phyloP scores from a whole-genome alignment of 2,329 filamentous ascomycete genomes.

The Orbilia quercus region DNA sequence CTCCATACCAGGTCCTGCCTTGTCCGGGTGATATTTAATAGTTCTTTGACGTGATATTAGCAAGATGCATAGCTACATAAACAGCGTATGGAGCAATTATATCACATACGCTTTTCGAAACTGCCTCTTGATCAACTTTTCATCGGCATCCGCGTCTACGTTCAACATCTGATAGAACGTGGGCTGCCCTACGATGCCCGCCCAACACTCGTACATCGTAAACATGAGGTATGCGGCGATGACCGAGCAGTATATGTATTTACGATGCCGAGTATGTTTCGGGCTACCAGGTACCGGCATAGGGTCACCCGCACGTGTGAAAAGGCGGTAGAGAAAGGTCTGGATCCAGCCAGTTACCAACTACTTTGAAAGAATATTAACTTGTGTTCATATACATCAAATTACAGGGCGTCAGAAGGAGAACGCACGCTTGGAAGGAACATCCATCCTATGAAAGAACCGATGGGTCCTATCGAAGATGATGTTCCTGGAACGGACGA shows the following conservation, averaged over 20 bases:
- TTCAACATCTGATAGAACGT: conserved; percentile 84
- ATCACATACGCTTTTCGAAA: conserved; percentile 75
- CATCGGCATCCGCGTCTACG: conserved; percentile 75
- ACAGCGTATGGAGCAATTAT: background rate
- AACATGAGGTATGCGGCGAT: conserved; percentile 74
- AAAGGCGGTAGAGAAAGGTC: conserved; percentile 83
- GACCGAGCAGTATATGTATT: conserved; percentile 83
- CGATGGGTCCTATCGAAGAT: conserved; percentile 37
- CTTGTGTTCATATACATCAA: background rate
- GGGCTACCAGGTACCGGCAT: conserved; percentile 77
- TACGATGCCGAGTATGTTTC: conserved; percentile 78
- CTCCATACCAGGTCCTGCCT: conserved; percentile 67
- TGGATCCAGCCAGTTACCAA: conserved; percentile 82
- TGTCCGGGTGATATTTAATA: conserved; percentile 78
- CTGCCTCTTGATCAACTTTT: conserved; percentile 81
- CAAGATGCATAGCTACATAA: conserved; percentile 64
- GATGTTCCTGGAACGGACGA: conserved; percentile 11
- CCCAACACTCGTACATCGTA: conserved; percentile 90
- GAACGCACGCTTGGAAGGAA: conserved; percentile 48
- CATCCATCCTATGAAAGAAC: conserved; percentile 52
- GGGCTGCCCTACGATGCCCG: conserved; percentile 76
- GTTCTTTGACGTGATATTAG: conserved; percentile 62
- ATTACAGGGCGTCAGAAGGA: background rate
- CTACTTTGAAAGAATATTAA: conserved; percentile 64
- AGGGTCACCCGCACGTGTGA: conserved; percentile 87